These are phyloP conservation scores for Penicillium goetzii DNA, from an alignment of 495 filamentous ascomycete genomes.

Conservation along the genomic window DNA sequence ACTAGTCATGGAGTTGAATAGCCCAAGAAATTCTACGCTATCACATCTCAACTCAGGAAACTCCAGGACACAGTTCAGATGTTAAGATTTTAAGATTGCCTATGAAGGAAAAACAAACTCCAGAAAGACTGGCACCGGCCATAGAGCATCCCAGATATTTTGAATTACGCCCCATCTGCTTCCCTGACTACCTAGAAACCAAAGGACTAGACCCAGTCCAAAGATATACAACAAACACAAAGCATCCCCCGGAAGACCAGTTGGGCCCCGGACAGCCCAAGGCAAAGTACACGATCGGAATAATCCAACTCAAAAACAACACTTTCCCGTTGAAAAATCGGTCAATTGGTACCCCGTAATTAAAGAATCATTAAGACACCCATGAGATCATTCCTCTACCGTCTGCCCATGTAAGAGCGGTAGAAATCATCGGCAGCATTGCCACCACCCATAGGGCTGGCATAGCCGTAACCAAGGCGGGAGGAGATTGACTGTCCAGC, in stretches of 20 bases:
- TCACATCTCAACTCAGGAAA: not conserved
- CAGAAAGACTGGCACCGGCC: not conserved
- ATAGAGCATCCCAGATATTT: not conserved
- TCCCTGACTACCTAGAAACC: not conserved
- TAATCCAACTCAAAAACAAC: slow-evolving; percentile 15
- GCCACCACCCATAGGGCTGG: slow-evolving; percentile 58
- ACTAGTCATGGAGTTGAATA: not conserved
- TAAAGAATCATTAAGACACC: slow-evolving; percentile 29
- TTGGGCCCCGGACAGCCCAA: not conserved
- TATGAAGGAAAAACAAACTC: not conserved
- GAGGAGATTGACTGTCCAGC: slow-evolving; percentile 67
- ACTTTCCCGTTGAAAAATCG: slow-evolving; percentile 21
- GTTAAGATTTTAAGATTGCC: not conserved
- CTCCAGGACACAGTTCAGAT: not conserved
- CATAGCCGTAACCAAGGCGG: slow-evolving; percentile 63
- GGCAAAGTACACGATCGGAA: slow-evolving; percentile 9
- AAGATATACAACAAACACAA: slow-evolving; percentile 10
- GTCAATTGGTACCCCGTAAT: slow-evolving; percentile 15
- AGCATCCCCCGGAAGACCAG: not conserved
- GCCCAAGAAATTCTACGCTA: not conserved
- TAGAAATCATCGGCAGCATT: slow-evolving; percentile 78
- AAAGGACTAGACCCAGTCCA: slow-evolving; percentile 2
- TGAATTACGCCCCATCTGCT: slow-evolving; percentile 1
- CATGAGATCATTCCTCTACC: slow-evolving; percentile 39
- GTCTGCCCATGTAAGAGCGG: slow-evolving; percentile 71